phyloP scores from a whole-genome alignment of 176 grass and related monocot genomes.

The Cenchrus fungigraminus region DNA sequence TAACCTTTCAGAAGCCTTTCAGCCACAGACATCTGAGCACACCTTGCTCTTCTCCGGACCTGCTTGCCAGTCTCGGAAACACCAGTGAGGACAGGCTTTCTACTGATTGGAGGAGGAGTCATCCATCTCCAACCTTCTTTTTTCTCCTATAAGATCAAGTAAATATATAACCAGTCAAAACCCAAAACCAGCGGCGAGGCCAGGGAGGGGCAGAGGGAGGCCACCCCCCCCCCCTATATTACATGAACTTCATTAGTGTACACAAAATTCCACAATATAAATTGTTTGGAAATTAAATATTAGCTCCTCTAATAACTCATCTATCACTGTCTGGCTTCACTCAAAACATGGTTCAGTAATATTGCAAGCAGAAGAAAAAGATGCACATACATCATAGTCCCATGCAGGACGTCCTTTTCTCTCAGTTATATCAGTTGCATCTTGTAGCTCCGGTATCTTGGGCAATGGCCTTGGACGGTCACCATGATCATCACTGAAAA shows the following conservation, averaged over 20 bases:
- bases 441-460: slow-evolving; percentile 66
- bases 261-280: too few species aligned
- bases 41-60: slow-evolving; percentile 41
- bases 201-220: too few species aligned
- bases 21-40: slow-evolving; percentile 48
- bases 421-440: slow-evolving; percentile 57
- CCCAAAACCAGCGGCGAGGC: too few species aligned
- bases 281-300: too few species aligned
- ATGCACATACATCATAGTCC: slow-evolving; percentile 72
- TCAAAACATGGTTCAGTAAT: background rate
- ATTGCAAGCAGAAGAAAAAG: slow-evolving; percentile 10
- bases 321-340: too few species aligned
- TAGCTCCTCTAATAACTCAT: too few species aligned
- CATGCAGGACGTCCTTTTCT: slow-evolving; percentile 71
- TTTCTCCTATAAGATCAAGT: slow-evolving; percentile 44
- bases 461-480: slow-evolving; percentile 77
- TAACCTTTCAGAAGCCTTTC: slow-evolving; percentile 81
- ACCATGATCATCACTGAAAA: slow-evolving; percentile 76
- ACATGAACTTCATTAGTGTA: too few species aligned
- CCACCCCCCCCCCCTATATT: too few species aligned
- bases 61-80: slow-evolving; percentile 55
- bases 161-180: slow-evolving; percentile 1
- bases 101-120: slow-evolving; percentile 62
- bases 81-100: slow-evolving; percentile 52
- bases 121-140: slow-evolving; percentile 83